Base-by-base conservation (phyloP, 2,329 filamentous ascomycete species). In the Eutypa lata region DNA sequence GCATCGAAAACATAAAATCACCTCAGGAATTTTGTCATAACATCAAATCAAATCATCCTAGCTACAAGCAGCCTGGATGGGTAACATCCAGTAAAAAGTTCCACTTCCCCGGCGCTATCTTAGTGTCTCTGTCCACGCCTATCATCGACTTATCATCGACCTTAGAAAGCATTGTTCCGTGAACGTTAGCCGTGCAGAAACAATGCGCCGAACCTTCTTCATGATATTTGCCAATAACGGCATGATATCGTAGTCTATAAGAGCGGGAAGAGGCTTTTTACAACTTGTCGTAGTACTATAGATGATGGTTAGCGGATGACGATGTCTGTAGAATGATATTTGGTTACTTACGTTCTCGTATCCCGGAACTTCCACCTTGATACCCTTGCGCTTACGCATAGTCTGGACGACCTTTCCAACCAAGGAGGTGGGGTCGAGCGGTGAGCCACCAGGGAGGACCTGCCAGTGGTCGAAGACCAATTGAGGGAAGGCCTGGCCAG, bases 401-500 rank as follows among this genome's bases (percentile, higher is more conserved):
- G 88, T 84, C 73, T 82, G 79, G 68, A 97, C 91, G 68, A 97
- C 82, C 73, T 84, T 76, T 74, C 92, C 94, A 68, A 88, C 83
- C 84, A 92, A 90, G 71, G 84, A 86, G 70, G 86, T 88, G 73
- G 77, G 64, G 78, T 99, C 93, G 71, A 97, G 84, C 65, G 90
- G 87, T 66, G 89, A 94, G 69, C 94, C 94, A 87, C 93, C 93
- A 67, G 92, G 90, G 66, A 97, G 87, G 68, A 94, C 80, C 81
- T 96, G 89, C 91, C 92, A 99, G 83, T 99, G 94, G 77, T 97
- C 93, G 81, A 99, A 99, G 70, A 99, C 91, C 69, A 88, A 89
- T 81, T 97, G 92, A 70, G 94, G 94, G 91, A 99, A 99, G 72
- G 94, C 94, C 84, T 99, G 94, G 71, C 94, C 94, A 73, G 88